Base-by-base conservation (phyloP, 2,329 filamentous ascomycete genomes). In the Neofusicoccum umdonicola region DNA sequence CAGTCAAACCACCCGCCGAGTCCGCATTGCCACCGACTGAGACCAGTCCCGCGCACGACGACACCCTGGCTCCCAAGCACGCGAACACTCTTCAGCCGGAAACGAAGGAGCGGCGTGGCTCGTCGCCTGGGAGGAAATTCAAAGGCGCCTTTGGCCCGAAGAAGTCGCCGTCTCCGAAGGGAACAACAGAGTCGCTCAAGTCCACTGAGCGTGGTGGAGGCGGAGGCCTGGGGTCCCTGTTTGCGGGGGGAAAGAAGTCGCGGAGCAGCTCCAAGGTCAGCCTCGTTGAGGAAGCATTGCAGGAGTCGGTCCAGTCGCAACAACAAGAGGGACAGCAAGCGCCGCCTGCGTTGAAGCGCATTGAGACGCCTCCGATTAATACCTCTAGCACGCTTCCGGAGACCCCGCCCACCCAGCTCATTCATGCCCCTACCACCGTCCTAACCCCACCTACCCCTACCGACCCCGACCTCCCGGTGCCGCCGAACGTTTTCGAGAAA, bases 61-160 rank as follows among this genome's bases (percentile, higher is more conserved):
- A 72, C 58, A 68, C 69, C 31, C 69, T 72, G 67, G 68, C 70
- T 44, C 73, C 72, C 52, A 68, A 68, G 58, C 68, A 75, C 73
- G 67, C 77, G 47, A 72, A 70, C 54, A 76, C 75, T 60, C 68
- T 74, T 66, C 65, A 72, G 47, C 62, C 71, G 62, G 66, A 62
- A 56, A 8, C 71, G 15, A 58, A 68, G 41, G 70, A 80, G 67
- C 84, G 84, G 69, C 85, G 90, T 66, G 87, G 87, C 27, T 82
- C 85, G 19, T 93, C 92, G 9, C 90, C 90, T 11, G 87, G 85
- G 60, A 86, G 87, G 71, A 91, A 88, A 72, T 81, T 94, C 67
- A 90, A 86, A 74, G 88, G 89, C 72, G 90, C 89, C 12, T 92
- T 95, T 71, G 85, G 80, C 65, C 70, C 69, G 8, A 69, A 70